Evolutionary conservation across 805 yeast species (phyloP).

Genomic region (Candida vartiovaarae): DNA sequence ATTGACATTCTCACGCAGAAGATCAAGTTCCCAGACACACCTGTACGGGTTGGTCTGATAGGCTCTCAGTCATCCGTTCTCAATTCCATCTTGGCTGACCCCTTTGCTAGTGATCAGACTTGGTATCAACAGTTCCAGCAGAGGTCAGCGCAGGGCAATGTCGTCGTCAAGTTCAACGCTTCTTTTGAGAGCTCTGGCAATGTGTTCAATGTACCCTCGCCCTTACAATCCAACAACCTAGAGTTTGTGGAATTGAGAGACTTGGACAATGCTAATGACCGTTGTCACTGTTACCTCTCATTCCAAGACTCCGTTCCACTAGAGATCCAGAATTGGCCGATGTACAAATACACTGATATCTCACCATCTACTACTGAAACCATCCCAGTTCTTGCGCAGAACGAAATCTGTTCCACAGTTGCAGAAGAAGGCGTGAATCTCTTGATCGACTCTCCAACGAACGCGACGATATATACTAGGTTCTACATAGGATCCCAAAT

Average conservation of each 20-base stretch:
- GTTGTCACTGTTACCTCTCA: slow-evolving; percentile 26
- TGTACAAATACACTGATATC: slow-evolving; percentile 14
- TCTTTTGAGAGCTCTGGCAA: slow-evolving; percentile 13
- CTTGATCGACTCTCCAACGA: slow-evolving; percentile 24
- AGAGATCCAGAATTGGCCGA: slow-evolving; percentile 15
- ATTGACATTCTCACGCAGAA: slow-evolving; percentile 16
- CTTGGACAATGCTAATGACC: slow-evolving; percentile 12
- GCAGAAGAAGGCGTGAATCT: slow-evolving; percentile 18
- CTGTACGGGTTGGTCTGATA: slow-evolving; percentile 25
- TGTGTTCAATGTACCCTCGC: slow-evolving; percentile 25
- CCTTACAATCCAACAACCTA: slow-evolving; percentile 11
- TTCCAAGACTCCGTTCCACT: slow-evolving; percentile 12
- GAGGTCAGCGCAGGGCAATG: slow-evolving; percentile 2
- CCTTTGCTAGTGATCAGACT: slow-evolving; percentile 25
- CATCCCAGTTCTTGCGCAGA: slow-evolving; percentile 10
- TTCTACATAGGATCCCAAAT: slow-evolving; percentile 21
- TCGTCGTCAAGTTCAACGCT: slow-evolving; percentile 18
- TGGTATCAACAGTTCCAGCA: slow-evolving; percentile 21
- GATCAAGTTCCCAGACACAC: slow-evolving; percentile 9
- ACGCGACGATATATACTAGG: slow-evolving; percentile 22
- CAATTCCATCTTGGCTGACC: slow-evolving; percentile 26
- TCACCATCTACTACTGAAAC: slow-evolving; percentile 1
- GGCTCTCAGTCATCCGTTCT: slow-evolving; percentile 19
- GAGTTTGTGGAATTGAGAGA: slow-evolving; percentile 24
- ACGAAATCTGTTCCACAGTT: slow-evolving; percentile 21